phyloP scores from a whole-genome alignment of 441 rosid species.

The Biscutella laevigata region DNA sequence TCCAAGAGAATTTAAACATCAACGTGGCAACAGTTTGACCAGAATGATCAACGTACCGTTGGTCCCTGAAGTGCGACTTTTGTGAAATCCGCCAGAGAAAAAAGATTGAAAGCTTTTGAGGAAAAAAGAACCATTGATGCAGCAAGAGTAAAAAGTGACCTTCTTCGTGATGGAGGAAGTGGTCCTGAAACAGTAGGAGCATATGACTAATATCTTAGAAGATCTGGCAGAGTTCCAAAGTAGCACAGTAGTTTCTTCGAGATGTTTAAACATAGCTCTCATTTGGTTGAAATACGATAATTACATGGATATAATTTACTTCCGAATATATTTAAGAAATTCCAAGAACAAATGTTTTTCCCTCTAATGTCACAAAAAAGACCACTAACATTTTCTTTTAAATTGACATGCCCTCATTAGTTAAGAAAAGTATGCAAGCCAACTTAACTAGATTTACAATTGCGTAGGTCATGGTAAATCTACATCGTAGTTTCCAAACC shows the following conservation, averaged over 20 bases:
- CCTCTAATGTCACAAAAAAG: not conserved
- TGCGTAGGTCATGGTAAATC: no score
- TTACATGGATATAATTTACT: not conserved
- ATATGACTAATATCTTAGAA: not conserved
- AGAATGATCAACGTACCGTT: conserved; percentile 37
- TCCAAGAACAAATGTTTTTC: not conserved
- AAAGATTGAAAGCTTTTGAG: conserved; percentile 60
- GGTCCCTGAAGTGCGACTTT: conserved; percentile 49
- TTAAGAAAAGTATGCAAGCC: no score
- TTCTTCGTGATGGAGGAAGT: conserved; percentile 63
- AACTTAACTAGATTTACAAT: no score
- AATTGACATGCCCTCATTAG: not conserved
- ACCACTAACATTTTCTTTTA: not conserved
- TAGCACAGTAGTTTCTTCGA: not conserved
- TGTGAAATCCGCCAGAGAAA: conserved; percentile 42
- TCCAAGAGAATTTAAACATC: not conserved
- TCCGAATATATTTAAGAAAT: conserved; percentile 2
- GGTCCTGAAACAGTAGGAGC: conserved; percentile 40
- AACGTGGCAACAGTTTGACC: conserved; percentile 7
- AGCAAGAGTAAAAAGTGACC: conserved; percentile 79
- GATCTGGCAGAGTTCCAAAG: not conserved
- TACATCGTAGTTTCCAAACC: conserved; percentile 4
- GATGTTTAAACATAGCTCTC: not conserved
- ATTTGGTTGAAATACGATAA: not conserved
- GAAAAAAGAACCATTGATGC: conserved; percentile 84